Conservation (phyloP, 129 eudicot genomes). For the Oenanthe sinensis region DNA sequence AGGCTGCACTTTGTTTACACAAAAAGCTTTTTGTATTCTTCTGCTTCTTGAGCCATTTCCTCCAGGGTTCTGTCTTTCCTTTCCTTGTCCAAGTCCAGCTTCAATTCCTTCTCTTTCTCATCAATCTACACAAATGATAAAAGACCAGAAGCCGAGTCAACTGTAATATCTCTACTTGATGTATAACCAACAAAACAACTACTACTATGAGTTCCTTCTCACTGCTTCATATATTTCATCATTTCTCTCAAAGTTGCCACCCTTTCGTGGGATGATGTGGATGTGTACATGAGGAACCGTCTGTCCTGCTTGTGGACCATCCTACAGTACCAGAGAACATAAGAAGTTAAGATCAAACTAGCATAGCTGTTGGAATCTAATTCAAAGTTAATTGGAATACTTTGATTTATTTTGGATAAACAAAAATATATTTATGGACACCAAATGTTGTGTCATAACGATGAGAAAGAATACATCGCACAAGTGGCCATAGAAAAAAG, state of each 20-base stretch:
- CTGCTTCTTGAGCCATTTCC: slow-evolving; percentile 90
- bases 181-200: background rate
- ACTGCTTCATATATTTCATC: slow-evolving; percentile 97
- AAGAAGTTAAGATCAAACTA: background rate
- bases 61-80: slow-evolving; percentile 83
- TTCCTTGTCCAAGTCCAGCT: slow-evolving; percentile 81
- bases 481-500: too few relatives aligned
- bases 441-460: too few relatives aligned
- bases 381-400: too few relatives aligned
- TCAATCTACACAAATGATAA: slow-evolving; percentile 41
- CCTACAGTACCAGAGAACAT: slow-evolving; percentile 37
- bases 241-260: slow-evolving; percentile 79
- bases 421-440: too few relatives aligned
- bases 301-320: slow-evolving; percentile 95
- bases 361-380: background rate
- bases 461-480: too few relatives aligned
- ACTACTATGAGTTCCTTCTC: slow-evolving; percentile 20
- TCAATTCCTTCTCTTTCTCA: slow-evolving; percentile 83
- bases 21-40: slow-evolving; percentile 56
- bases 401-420: too few relatives aligned
- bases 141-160: background rate
- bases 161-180: background rate
- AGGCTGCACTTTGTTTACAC: slow-evolving; percentile 13
- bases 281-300: slow-evolving; percentile 91
- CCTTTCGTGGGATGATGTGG: slow-evolving; percentile 79